Evolutionary conservation across 2,329 filamentous ascomycete genomes (phyloP), one percentile per base, ranked within the genome.

Genomic region (Teratosphaeria destructans): DNA sequence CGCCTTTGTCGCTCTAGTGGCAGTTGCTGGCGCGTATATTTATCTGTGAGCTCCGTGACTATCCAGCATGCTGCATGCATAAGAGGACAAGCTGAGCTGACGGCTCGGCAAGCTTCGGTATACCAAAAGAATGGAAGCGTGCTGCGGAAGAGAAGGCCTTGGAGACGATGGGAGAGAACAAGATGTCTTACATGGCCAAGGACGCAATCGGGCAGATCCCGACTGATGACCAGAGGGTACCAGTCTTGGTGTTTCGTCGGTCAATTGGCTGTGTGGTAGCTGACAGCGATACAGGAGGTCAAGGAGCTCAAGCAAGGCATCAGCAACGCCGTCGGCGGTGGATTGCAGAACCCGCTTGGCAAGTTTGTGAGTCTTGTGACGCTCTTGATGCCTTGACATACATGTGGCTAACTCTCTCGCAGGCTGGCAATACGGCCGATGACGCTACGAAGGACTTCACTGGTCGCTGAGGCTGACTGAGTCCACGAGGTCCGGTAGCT

Each of bases 141-240:
- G 72, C 75, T 62, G 68, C 79, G 62, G 76, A 80, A 64, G 70
- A 74, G 34, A 70, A 75, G 58, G 78, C 77, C 3, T 70, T 80
- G 47, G 70, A 78, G 63, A 78, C 77, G n/a, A 79, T 80, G 77
- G 78, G 78, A 61, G 77, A 80, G 66, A 80, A 80, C 71, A 79
- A 80, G 66, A 68, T 70, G 8, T 72, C 69, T 10, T 72, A 72
- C 58, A 55, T 72, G 57, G 64, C 70, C 39, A 72, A 73, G 57
- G 63, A 66, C 52, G 64, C 63, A 57, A 63, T 71, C 43, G 61
- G 62, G 54, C 64, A 67, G 55, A 60, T 71, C 6, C 70, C 69
- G 11, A 71, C 67, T 26, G 67, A 69, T 1, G 71, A 73, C 52
- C 70, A 73, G 61, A 57, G 70, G 59, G 61, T 63, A 32, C 10